A percentile compares a stretch with the other conserved stretches of the same genome.
Evolutionary conservation across 108 stramenopile species (phyloP).

Genomic region (Conticribra guillardii): DNA sequence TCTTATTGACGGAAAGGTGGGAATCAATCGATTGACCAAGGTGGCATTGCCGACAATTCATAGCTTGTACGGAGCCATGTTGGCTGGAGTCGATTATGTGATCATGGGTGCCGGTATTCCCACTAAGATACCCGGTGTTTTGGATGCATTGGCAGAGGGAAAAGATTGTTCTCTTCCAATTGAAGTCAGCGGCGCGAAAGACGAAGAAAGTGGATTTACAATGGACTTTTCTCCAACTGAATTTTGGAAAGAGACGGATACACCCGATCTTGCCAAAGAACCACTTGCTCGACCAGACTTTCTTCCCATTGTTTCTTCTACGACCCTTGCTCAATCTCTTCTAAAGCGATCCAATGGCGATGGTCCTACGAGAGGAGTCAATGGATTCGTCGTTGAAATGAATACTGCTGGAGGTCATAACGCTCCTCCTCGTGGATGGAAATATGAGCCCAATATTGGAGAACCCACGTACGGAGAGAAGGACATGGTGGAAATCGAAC

Average conservation of each 20-base stretch:
- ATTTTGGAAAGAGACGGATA: conserved; percentile 49
- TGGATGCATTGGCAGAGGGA: conserved; percentile 50
- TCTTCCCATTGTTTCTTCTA: conserved; percentile 57
- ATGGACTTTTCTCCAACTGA: conserved; percentile 39
- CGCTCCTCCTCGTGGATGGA: conserved; percentile 58
- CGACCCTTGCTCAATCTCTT: conserved; percentile 54
- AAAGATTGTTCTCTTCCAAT: conserved; percentile 41
- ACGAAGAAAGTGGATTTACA: conserved; percentile 10
- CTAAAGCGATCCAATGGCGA: conserved; percentile 53
- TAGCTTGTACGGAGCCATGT: conserved; percentile 57
- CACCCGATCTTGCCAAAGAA: conserved; percentile 30
- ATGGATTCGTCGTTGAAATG: conserved; percentile 62
- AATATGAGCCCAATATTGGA: conserved; percentile 45
- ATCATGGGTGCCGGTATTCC: conserved; percentile 67
- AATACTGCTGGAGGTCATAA: conserved; percentile 58
- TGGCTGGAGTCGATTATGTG: conserved; percentile 58
- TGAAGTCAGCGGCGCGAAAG: conserved; percentile 34
- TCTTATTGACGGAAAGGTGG: conserved; percentile 35
- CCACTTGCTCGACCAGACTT: conserved; percentile 46
- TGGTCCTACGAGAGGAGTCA: conserved; percentile 52
- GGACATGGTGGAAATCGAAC: conserved; percentile 45
- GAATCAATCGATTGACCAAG: conserved; percentile 57
- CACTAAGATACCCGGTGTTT: conserved; percentile 50
- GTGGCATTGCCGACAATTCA: conserved; percentile 53
- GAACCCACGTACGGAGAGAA: conserved; percentile 58